phyloP scores from a whole-genome alignment of 148 eudicot species.

The Rheum nobile region DNA sequence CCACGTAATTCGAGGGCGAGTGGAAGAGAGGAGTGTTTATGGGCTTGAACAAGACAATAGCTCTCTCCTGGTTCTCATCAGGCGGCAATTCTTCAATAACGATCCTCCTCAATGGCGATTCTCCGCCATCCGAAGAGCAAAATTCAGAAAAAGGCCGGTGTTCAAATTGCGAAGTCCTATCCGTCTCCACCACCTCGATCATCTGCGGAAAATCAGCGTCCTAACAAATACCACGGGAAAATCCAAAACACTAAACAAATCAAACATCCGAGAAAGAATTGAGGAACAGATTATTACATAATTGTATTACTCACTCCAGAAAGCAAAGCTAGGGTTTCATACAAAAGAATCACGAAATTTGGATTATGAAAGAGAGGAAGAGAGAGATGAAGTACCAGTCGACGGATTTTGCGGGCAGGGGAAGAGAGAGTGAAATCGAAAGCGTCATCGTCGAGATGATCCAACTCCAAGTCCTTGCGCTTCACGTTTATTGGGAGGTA shows the following conservation, averaged over 20 bases:
- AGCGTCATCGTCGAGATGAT: conserved; percentile 48
- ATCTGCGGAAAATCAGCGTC: conserved; percentile 67
- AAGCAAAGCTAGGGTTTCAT: neutral
- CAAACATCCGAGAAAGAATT: neutral
- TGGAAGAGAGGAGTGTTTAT: conserved; percentile 11
- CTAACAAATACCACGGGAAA: conserved; percentile 19
- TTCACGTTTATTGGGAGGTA: neutral
- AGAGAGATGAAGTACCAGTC: conserved; percentile 39
- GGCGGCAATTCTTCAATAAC: conserved; percentile 46
- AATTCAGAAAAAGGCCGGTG: conserved; percentile 7
- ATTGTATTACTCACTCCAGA: neutral
- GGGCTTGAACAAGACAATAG: conserved; percentile 69
- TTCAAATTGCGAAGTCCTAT: conserved; percentile 13
- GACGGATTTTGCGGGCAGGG: conserved; percentile 74
- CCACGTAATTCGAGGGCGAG: conserved; percentile 24
- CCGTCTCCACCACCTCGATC: conserved; percentile 46
- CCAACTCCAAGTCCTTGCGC: conserved; percentile 18
- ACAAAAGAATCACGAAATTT: neutral
- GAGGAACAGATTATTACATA: neutral
- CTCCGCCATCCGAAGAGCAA: conserved; percentile 2
- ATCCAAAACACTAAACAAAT: neutral
- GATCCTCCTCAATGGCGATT: conserved; percentile 12
- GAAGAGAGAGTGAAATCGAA: conserved; percentile 77
- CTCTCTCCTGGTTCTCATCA: conserved; percentile 49
- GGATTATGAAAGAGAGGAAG: neutral